Evolutionary conservation across 1,139 yeast genomes (phyloP).

Genomic region (Blastobotrys serpentis): DNA sequence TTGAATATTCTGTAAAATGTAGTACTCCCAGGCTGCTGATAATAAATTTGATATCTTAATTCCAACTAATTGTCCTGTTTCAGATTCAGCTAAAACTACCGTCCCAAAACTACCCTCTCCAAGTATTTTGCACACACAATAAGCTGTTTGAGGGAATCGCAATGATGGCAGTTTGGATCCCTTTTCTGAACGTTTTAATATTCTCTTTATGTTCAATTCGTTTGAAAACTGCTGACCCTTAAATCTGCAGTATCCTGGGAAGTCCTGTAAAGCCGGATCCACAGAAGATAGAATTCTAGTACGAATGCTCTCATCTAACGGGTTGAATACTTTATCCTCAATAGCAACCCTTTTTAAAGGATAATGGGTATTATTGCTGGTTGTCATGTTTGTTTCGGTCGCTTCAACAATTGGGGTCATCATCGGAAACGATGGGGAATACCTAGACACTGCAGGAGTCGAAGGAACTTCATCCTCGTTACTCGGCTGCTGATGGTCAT

Average conservation of each 20-base stretch:
- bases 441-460: slow-evolving; percentile 13
- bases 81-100: slow-evolving; percentile 72
- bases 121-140: slow-evolving; percentile 57
- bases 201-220: slow-evolving; percentile 18
- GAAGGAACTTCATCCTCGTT: slow-evolving; percentile 1
- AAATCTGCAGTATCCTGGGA: slow-evolving; percentile 37
- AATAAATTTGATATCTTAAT: slow-evolving; percentile 68
- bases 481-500: slow-evolving; percentile 18
- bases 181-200: slow-evolving; percentile 14
- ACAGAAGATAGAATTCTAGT: slow-evolving; percentile 29
- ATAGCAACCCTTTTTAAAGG: slow-evolving; percentile 12
- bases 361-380: slow-evolving; percentile 10
- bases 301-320: slow-evolving; percentile 36
- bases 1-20: slow-evolving; percentile 46
- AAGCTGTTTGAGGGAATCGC: slow-evolving; percentile 32
- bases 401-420: slow-evolving; percentile 40
- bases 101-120: slow-evolving; percentile 83
- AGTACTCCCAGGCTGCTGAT: slow-evolving; percentile 78
- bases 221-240: slow-evolving; percentile 31
- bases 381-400: slow-evolving; percentile 28
- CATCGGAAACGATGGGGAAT: slow-evolving; percentile 17
- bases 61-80: slow-evolving; percentile 52
- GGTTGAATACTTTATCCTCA: slow-evolving; percentile 28
- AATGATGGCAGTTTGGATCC: slow-evolving; percentile 16
- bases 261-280: slow-evolving; percentile 28